Evolutionary conservation across 1,284 basidiomycete genomes (phyloP), one percentile per base, ranked within the genome.

Genomic region (Omphalotus olearius): DNA sequence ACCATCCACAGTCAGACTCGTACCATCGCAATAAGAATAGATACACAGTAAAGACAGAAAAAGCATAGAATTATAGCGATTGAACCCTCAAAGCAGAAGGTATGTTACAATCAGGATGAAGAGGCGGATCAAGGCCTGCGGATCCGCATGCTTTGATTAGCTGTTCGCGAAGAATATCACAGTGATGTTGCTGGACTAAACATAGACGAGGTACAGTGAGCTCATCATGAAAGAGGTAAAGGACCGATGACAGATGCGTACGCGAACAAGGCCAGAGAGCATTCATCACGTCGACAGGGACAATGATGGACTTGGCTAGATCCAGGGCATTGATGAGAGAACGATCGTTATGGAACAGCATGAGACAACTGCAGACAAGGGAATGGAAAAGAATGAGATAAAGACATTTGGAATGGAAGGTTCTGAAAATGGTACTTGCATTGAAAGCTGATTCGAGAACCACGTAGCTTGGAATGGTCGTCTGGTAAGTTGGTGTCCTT

Each of bases 381-480:
- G 44, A 47, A 65, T 59, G 37, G 56, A 54, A 26, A 20, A 38
- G 4, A 13, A 1, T 11, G 9, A 53, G 3, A 25, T 43, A 9
- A 39, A 47, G 20, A 37, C 44, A 13, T 4, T 40, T 38, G 20
- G 30, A 20, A 33, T 33, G 13, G 30, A 33, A 33, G 30, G 13
- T 13, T 10, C 30, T 9, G 28, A 6, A 59, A 37, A 56, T 41
- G 45, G 30, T 26, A 69, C 79, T 18, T 58, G 84, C 83, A 80
- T 78, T 0, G 77, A 72, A 9, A 86, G 69, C 57, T 85, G 85
- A 54, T 75, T 79, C 41, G 78, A 71, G 61, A 88, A 87, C 88
- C 88, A 90, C 43, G 78, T 75, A 47, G 83, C 75, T 59, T 84
- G 75, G 65, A 80, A 88, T 0, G 87, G 87, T 0, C 83, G 78